Conservation (phyloP, 2,329 filamentous ascomycete genomes). For the Fusarium nematophilum region DNA sequence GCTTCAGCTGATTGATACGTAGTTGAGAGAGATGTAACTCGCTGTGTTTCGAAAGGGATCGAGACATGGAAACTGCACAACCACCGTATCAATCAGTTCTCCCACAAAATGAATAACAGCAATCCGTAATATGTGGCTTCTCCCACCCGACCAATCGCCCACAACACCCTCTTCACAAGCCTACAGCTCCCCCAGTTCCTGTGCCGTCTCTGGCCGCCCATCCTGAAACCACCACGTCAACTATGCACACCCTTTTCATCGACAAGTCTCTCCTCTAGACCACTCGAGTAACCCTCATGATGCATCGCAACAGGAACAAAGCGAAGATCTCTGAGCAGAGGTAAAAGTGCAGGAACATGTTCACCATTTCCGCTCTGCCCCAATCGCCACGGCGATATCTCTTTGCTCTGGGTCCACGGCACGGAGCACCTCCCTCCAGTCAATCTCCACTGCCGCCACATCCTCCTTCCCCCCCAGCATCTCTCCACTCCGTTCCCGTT, state of each 20-base stretch:
- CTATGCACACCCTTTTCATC: constrained; percentile 24
- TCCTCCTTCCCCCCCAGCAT: neutral
- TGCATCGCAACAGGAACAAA: constrained; percentile 15
- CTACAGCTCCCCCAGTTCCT: constrained; percentile 22
- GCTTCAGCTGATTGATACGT: too few species aligned
- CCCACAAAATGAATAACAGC: constrained; percentile 4
- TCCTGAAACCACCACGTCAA: constrained; percentile 28
- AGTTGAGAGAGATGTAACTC: too few species aligned
- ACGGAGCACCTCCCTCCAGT: constrained; percentile 48
- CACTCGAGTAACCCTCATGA: constrained; percentile 6
- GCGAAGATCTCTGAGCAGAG: neutral
- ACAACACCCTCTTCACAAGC: constrained; percentile 30
- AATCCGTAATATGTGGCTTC: neutral
- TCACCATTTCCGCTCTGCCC: constrained; percentile 30
- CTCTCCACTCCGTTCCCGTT: neutral
- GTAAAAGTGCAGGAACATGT: neutral
- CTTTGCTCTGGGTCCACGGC: constrained; percentile 46
- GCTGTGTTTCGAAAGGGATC: too few species aligned
- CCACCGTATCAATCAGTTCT: neutral
- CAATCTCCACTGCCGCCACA: constrained; percentile 40
- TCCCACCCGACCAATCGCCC: too few species aligned
- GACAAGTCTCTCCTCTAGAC: too few species aligned
- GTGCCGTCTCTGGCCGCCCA: constrained; percentile 33
- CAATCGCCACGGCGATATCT: constrained; percentile 37
- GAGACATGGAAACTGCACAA: too few species aligned